Evolutionary conservation across 148 eudicot genomes (phyloP), one percentile per base, ranked within the genome.

Genomic region (Cornus controversa): DNA sequence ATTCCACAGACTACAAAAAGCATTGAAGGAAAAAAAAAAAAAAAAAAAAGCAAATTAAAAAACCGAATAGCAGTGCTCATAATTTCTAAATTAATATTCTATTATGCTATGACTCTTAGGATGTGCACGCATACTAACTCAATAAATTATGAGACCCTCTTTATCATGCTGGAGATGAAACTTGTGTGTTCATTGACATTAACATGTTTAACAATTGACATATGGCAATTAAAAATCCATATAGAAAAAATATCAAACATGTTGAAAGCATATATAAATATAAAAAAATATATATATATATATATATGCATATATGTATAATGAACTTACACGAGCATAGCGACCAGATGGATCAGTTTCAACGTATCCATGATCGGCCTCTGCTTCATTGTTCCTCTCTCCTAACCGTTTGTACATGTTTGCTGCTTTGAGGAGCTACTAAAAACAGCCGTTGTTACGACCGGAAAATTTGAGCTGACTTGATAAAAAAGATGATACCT

Each of bases 311-410:
- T 60, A 7, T 60, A n/a, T 20, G 24, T 22, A n/a, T 60, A 22
- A 60, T 60, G 25, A 60, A 34, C 79, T 63, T 78, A 84, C 87
- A 37, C 87, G 82, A 66, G 82, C 87, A 76, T 81, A 84, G 36
- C 87, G 87, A 29, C 84, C 82, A 10, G 80, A 70, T 45, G 87
- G 84, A 81, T 84, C 84, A 18, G 69, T 78, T 76, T 84, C 87
- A 20, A 24, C 78, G 23, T 84, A 81, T 10, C 73, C 36, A 36
- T 54, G 64, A 22, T 60, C 64, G 64, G 24, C 5, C 24, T 60
- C 4, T 7, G 64, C 64, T 60, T 60, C 64, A n/a, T 60, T 7
- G 64, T 25, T 5, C 6, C 1, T 25, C 64, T 60, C 24, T 2
- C 22, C 5, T 60, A 60, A 1, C 20, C 64, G 64, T 60, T 60